Base-by-base conservation (phyloP, 345 rosid species). In the Melastoma malabathricum region DNA sequence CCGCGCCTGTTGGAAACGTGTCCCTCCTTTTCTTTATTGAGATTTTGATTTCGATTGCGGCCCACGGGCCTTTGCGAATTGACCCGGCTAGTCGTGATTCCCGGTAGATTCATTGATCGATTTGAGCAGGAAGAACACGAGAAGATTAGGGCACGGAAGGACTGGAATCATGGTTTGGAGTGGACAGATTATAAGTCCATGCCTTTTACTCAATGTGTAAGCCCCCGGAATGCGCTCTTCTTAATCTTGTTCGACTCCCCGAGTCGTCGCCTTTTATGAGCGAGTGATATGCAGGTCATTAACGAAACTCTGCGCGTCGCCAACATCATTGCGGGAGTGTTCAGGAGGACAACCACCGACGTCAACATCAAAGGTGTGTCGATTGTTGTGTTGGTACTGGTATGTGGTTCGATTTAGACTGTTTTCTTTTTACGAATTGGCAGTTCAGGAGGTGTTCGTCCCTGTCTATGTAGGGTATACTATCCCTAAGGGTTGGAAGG, bases 141-240 rank as follows among this genome's bases (percentile, higher is more conserved):
- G 15, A 69, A 64, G 68, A 85, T 93, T 15, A 83, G 82, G 52
- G 84, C 72, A n/a, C 75, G 43, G 68, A 88, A 81, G 65, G 55
- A 59, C 7, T 71, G 70, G 38, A 56, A 69, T 0, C 71, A 71
- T 43, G 79, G 75, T 45, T 79, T 93, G 12, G 81, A 78, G 58
- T 93, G 99, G 99, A 68, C 55, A 65, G 99, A 93, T 65, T 93
- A 88, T 62, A 93, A 88, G 70, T 78, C 97, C 31, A 93, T 93
- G 99, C 83, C 94, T 14, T 93, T 93, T 71, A 93, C 99, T 62
- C 99, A 85, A 55, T 88, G 95, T 62, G 99, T 93, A 72, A 60
- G 97, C 54, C 6, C 18, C 38, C 38, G 9, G 5, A 5, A 6
- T 16, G 18, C 12, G 29, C n/a, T n/a, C n/a, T n/a, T n/a, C n/a